Evolutionary conservation across 371 early-diverging fungal species (phyloP).

Genomic region (Rhizopus arrhizus): DNA sequence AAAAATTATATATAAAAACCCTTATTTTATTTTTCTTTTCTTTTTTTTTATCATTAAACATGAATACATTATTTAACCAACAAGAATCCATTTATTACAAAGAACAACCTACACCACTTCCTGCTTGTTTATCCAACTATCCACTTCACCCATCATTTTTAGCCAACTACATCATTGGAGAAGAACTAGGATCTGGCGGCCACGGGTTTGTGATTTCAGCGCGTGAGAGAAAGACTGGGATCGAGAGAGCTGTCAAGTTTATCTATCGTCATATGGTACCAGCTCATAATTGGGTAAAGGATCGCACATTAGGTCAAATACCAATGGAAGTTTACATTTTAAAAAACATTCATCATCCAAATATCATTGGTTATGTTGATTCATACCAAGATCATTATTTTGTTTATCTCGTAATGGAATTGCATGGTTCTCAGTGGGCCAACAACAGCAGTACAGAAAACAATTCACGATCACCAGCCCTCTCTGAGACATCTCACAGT

Average conservation of each 20-base stretch:
- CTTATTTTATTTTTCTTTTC: too few relatives aligned
- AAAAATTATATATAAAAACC: too few relatives aligned
- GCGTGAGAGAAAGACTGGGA: constrained; percentile 46
- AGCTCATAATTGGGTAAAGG: constrained; percentile 60
- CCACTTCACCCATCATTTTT: constrained; percentile 50
- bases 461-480: constrained; percentile 31
- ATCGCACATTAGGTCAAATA: constrained; percentile 60
- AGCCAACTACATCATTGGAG: constrained; percentile 57
- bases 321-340: constrained; percentile 80
- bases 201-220: constrained; percentile 79
- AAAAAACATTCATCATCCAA: constrained; percentile 67
- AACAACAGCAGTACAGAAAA: constrained; percentile 9
- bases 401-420: constrained; percentile 77
- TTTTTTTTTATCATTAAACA: not conserved
- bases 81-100: constrained; percentile 5
- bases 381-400: constrained; percentile 67
- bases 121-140: constrained; percentile 25
- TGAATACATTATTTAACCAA: constrained; percentile 8
- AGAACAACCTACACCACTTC: not conserved
- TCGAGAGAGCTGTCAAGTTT: constrained; percentile 80
- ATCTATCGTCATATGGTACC: constrained; percentile 71
- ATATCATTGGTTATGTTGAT: constrained; percentile 71
- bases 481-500: constrained; percentile 31
- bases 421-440: constrained; percentile 76
- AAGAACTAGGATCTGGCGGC: constrained; percentile 79